Percentiles rank a stretch among this genome's conserved stretches.
Conservation (phyloP, 2,329 filamentous ascomycete species). For the Pseudogymnoascus sp. region DNA sequence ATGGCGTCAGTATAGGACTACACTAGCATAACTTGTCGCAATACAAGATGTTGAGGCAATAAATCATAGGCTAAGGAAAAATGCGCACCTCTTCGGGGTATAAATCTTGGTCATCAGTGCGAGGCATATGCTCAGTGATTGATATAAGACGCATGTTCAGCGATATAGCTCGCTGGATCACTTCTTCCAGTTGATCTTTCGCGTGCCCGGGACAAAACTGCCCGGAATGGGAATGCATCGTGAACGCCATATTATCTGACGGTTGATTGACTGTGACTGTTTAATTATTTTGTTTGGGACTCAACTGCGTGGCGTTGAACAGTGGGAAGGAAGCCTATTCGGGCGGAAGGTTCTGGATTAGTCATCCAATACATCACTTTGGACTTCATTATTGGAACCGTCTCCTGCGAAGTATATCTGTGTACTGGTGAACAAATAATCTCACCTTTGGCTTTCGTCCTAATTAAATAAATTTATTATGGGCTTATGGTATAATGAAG, state of each 20-base stretch:
- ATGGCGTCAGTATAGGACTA: conserved; percentile 15
- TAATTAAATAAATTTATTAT: neutral
- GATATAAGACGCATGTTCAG: conserved; percentile 76
- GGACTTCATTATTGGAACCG: neutral
- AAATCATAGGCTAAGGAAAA: conserved; percentile 3
- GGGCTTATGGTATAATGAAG: neutral
- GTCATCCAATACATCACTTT: neutral
- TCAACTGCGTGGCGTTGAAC: neutral
- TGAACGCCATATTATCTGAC: conserved; percentile 68
- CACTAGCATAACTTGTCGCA: neutral
- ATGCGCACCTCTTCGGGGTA: conserved; percentile 77
- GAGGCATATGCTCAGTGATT: conserved; percentile 92
- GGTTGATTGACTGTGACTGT: neutral
- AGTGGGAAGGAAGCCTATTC: neutral
- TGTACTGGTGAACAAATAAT: neutral
- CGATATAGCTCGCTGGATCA: conserved; percentile 70
- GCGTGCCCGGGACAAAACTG: conserved; percentile 94
- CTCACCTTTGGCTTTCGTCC: neutral
- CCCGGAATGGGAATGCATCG: conserved; percentile 95
- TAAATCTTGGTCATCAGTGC: conserved; percentile 62
- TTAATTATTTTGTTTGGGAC: neutral
- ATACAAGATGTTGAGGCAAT: conserved; percentile 4
- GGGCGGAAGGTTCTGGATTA: neutral
- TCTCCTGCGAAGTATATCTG: neutral
- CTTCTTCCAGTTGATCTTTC: conserved; percentile 72